Evolutionary conservation across 2,329 filamentous ascomycete species (phyloP).

Genomic region (Penicillium frequentans): DNA sequence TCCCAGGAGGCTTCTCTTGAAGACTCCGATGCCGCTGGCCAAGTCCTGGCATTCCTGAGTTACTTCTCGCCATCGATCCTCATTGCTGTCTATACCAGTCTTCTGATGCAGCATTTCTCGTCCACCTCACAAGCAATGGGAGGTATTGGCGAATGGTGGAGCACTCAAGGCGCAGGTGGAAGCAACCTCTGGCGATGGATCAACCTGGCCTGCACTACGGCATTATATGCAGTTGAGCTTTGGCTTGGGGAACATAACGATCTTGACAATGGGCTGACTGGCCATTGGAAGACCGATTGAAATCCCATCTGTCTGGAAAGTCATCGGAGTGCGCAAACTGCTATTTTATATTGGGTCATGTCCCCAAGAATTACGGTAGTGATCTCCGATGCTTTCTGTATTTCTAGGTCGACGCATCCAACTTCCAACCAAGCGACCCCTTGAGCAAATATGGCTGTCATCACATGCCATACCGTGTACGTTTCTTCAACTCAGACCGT

Average conservation of each 20-base stretch:
- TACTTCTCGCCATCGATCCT: slow-evolving; percentile 95
- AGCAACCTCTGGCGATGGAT: slow-evolving; percentile 92
- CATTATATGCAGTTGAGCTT: slow-evolving; percentile 84
- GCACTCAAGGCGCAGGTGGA: slow-evolving; percentile 76
- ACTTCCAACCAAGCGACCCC: neutral
- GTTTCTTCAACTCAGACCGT: neutral
- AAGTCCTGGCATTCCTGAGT: slow-evolving; percentile 77
- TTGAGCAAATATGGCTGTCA: neutral
- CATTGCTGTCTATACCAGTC: slow-evolving; percentile 92
- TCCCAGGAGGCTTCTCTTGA: slow-evolving; percentile 83
- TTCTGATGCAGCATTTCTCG: slow-evolving; percentile 93
- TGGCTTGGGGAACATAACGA: slow-evolving; percentile 74
- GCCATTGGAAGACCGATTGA: slow-evolving; percentile 94
- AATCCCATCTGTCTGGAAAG: neutral
- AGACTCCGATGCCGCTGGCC: slow-evolving; percentile 78
- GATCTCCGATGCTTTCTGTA: neutral
- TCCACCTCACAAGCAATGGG: slow-evolving; percentile 62
- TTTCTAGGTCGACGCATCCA: neutral
- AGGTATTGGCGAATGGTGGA: slow-evolving; percentile 74
- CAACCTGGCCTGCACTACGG: slow-evolving; percentile 86
- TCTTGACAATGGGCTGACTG: slow-evolving; percentile 68
- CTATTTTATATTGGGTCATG: neutral
- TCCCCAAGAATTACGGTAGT: neutral
- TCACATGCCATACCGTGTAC: neutral
- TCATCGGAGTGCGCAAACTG: neutral